Evolutionary conservation across 345 rosid genomes (phyloP).

Genomic region (Jatropha curcas): DNA sequence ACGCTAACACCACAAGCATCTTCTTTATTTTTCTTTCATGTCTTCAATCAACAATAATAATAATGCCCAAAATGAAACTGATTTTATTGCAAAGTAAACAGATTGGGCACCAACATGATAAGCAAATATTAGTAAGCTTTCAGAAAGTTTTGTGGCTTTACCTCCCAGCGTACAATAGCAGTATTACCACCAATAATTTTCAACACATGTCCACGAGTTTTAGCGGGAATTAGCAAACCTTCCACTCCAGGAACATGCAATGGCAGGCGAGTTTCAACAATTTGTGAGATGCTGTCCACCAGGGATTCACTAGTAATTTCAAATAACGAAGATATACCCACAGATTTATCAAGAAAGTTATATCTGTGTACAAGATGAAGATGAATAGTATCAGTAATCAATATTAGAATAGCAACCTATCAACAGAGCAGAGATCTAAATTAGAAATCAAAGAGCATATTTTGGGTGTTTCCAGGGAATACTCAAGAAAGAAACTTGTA

Average conservation of each 20-base stretch:
- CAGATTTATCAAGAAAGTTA: conserved; percentile 82
- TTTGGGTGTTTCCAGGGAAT: not conserved
- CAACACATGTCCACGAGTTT: conserved; percentile 73
- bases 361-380: conserved; percentile 54
- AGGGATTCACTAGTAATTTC: conserved; percentile 56
- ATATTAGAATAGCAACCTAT: not conserved
- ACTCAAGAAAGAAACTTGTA: not conserved
- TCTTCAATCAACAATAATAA: not conserved
- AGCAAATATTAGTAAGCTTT: conserved; percentile 13
- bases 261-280: conserved; percentile 64
- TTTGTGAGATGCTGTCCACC: conserved; percentile 52
- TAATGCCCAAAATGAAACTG: conserved; percentile 1
- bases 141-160: conserved; percentile 29
- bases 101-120: conserved; percentile 2
- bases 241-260: conserved; percentile 79
- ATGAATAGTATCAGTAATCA: not conserved
- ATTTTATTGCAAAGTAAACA: conserved; percentile 6
- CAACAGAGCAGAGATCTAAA: not conserved
- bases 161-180: conserved; percentile 98
- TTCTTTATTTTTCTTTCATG: not conserved
- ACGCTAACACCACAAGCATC: not conserved
- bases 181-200: conserved; percentile 55
- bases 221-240: conserved; percentile 67
- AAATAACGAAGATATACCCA: conserved; percentile 76
- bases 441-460: not conserved